These are phyloP conservation scores for Elsinoe batatas DNA, from an alignment of 2,329 filamentous ascomycete genomes.

Conservation along the genomic window DNA sequence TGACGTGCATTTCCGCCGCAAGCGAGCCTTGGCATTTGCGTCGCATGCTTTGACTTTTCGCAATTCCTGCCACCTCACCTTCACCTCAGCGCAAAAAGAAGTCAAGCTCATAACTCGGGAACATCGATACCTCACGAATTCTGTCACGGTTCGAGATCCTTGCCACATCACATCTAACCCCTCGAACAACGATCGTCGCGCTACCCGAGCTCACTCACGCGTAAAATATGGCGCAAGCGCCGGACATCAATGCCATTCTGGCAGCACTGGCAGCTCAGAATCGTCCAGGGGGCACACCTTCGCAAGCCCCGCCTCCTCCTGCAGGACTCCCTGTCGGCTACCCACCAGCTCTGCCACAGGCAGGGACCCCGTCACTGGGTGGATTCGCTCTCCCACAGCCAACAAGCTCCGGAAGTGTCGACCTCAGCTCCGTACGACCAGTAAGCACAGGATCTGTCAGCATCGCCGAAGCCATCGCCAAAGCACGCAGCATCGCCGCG, in stretches of 20 bases:
- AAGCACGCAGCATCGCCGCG: constrained; percentile 70
- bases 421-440: constrained; percentile 70
- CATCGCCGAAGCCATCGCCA: constrained; percentile 74
- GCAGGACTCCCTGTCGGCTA: constrained; percentile 38
- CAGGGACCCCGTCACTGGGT: constrained; percentile 30
- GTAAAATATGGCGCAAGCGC: constrained; percentile 34
- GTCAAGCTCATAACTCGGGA: not conserved
- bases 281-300: constrained; percentile 38
- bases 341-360: constrained; percentile 30
- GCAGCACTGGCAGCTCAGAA: constrained; percentile 45
- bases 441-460: constrained; percentile 72
- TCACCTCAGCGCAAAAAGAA: not conserved
- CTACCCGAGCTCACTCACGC: not conserved
- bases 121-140: not conserved
- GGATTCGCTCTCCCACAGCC: constrained; percentile 54
- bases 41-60: not conserved
- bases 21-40: constrained; percentile 2
- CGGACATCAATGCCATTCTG: constrained; percentile 43
- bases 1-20: not conserved
- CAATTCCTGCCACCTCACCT: constrained; percentile 6
- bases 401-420: constrained; percentile 63
- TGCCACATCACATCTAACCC: not conserved
- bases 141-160: not conserved
- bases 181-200: not conserved
- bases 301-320: constrained; percentile 31